These are phyloP conservation scores for Coniosporium apollinis DNA, from an alignment of 495 filamentous ascomycete species.

Conservation along the genomic window DNA sequence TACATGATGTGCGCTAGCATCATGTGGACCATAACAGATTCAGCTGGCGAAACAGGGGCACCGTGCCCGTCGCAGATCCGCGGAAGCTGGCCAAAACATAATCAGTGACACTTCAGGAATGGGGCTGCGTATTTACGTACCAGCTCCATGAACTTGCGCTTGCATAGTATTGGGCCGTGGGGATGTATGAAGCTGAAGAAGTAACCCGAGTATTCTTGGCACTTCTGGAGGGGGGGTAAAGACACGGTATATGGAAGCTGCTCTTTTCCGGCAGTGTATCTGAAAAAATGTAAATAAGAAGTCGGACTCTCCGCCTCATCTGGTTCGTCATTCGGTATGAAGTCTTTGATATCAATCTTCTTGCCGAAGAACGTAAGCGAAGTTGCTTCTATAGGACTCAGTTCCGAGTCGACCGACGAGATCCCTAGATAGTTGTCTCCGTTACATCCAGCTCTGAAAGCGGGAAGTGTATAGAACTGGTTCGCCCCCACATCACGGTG, in stretches of 20 bases:
- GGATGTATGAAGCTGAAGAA: constrained; percentile 56
- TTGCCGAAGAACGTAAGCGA: constrained; percentile 57
- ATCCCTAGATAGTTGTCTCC: constrained; percentile 60
- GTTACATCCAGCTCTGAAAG: constrained; percentile 36
- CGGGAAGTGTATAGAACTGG: constrained; percentile 24
- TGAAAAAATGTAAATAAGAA: constrained; percentile 49
- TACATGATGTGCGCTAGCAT: constrained; percentile 61
- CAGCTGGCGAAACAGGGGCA: constrained; percentile 41
- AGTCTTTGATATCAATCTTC: constrained; percentile 59
- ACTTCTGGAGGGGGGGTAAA: constrained; percentile 24
- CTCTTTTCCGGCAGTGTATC: constrained; percentile 26
- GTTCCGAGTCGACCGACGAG: constrained; percentile 41
- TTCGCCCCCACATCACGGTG: constrained; percentile 16
- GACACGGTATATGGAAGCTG: constrained; percentile 4
- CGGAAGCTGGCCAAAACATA: constrained; percentile 31
- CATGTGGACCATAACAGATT: constrained; percentile 60
- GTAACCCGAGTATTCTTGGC: constrained; percentile 46
- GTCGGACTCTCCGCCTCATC: constrained; percentile 45
- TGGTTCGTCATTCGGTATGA: constrained; percentile 44
- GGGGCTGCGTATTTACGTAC: constrained; percentile 26
- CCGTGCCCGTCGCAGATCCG: constrained; percentile 44
- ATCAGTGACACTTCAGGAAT: no score
- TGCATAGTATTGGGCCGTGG: constrained; percentile 57
- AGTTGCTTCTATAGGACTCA: constrained; percentile 60
- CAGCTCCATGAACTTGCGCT: constrained; percentile 47